These are phyloP conservation scores for Gaultheria prostrata DNA, from an alignment of 148 eudicot species.

Conservation along the genomic window DNA sequence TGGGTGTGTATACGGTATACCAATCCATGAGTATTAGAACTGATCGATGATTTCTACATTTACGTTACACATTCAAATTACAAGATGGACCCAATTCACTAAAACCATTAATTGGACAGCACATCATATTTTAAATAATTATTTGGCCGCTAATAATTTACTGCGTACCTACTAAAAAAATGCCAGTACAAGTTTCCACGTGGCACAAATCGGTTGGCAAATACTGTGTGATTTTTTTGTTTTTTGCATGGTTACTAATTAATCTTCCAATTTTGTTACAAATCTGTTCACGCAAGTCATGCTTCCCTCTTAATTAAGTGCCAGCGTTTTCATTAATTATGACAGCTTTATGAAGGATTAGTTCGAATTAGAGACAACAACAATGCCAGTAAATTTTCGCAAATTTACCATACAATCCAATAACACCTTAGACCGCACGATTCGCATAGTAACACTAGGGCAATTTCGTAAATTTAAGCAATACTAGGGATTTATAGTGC, in stretches of 20 bases:
- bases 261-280: not conserved
- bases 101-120: too few species aligned
- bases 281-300: not conserved
- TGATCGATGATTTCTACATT: too few species aligned
- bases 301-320: not conserved
- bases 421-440: not conserved
- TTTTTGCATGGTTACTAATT: not conserved
- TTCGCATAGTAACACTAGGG: not conserved
- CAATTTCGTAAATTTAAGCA: not conserved
- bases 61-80: too few species aligned
- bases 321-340: not conserved
- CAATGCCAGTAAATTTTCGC: not conserved
- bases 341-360: not conserved
- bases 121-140: too few species aligned
- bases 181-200: not conserved
- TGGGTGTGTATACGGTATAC: too few species aligned
- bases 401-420: not conserved
- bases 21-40: too few species aligned
- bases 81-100: too few species aligned
- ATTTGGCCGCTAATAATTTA: too few species aligned
- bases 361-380: not conserved
- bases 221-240: not conserved
- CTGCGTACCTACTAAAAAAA: not conserved
- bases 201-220: not conserved
- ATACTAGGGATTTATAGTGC: too few species aligned